Evolutionary conservation across 257 asterid species (phyloP), one percentile per base, ranked within the genome.

Genomic region (Verbascum thapsus): DNA sequence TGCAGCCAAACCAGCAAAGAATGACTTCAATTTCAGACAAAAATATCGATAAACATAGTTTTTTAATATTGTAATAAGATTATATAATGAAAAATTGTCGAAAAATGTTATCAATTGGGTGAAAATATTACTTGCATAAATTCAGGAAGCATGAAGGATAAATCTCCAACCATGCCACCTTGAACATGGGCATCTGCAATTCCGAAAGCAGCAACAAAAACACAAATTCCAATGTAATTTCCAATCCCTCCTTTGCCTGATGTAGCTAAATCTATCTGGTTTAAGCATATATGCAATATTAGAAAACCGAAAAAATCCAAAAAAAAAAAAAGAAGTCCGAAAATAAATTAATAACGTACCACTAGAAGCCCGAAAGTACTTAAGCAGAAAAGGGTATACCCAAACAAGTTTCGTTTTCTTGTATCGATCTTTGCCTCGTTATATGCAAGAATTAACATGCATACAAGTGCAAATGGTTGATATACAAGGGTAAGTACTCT

Each of bases 91-190:
- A 26, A 26, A 26, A n/a, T n/a, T n/a, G n/a, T 26, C 5, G 32
- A 26, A 5, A 26, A 26, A 5, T n/a, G n/a, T n/a, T n/a, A n/a
- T n/a, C 5, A 26, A 26, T 26, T 26, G 32, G 32, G 5, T 1
- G 32, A 1, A 26, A 26, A 26, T 26, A 26, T 26, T 26, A 75
- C 86, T 74, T 78, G 87, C 30, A 74, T 47, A 16, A 78, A 60
- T 19, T 81, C 78, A 18, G 82, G 84, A 1, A 18, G 30, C 84
- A 81, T 81, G 37, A 63, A 75, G 10, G 87, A 76, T 43, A 81
- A 72, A 40, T 81, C 87, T 42, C 87, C 87, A 67, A 75, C 26
- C 80, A 78, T 76, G 54, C 84, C 87, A 37, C 87, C 87, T 61
- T 78, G 78, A 44, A 75, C 84, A 75, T 72, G 78, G 23, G 78